A percentile compares a stretch with the other conserved stretches of the same genome.
Conservation (phyloP, 2,329 filamentous ascomycete genomes). For the Zymoseptoria ardabiliae region DNA sequence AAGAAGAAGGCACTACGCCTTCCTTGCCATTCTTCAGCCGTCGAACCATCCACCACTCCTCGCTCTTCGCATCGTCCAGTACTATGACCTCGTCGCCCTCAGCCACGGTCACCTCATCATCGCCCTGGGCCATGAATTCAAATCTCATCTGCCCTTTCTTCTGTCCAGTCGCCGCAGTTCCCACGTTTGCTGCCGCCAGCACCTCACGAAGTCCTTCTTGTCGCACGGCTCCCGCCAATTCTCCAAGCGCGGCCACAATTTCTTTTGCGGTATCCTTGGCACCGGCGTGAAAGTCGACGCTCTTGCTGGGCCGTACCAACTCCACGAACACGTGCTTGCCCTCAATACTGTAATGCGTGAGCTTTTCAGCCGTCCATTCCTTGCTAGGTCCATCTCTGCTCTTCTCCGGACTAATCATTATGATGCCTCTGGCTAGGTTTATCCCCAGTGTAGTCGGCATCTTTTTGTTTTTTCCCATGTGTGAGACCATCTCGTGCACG, state of each 20-base stretch:
- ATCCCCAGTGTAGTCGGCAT: conserved; percentile 97
- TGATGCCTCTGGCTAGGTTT: conserved; percentile 78
- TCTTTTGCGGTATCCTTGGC: conserved; percentile 95
- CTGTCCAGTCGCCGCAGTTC: conserved; percentile 49
- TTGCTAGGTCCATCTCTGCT: conserved; percentile 74
- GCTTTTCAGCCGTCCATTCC: conserved; percentile 89
- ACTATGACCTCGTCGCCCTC: conserved; percentile 86
- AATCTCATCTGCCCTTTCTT: conserved; percentile 86
- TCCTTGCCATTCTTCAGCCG: conserved; percentile 87
- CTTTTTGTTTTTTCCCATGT: conserved; percentile 95
- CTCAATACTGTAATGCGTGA: conserved; percentile 96
- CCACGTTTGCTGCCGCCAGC: conserved; percentile 63
- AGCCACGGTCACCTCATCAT: conserved; percentile 90
- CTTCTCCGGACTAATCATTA: conserved; percentile 85
- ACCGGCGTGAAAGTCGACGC: conserved; percentile 91
- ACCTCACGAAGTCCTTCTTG: conserved; percentile 82
- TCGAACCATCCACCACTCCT: conserved; percentile 97
- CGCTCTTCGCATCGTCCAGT: conserved; percentile 82
- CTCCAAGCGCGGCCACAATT: conserved; percentile 79
- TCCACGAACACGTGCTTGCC: conserved; percentile 98
- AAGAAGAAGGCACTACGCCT: conserved; percentile 93
- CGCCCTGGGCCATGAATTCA: conserved; percentile 92
- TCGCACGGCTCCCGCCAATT: conserved; percentile 76
- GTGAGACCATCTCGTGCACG: conserved; percentile 94
- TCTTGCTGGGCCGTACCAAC: conserved; percentile 84